Evolutionary conservation across 352 stramenopile species (phyloP).

Genomic region (Phytophthora sp.): DNA sequence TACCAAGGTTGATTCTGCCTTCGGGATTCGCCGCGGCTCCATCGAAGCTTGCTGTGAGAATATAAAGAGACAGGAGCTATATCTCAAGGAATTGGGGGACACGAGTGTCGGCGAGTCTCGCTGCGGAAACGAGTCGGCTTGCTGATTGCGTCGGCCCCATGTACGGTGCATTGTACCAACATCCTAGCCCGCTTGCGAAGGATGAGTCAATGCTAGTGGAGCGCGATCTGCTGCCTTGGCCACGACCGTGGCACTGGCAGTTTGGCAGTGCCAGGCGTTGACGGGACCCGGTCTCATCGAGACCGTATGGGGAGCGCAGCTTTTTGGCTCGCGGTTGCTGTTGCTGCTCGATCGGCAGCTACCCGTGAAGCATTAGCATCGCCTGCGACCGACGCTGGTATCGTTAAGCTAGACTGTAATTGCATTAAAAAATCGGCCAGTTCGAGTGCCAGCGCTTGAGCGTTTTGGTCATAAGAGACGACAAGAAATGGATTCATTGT

Average conservation of each 20-base stretch:
- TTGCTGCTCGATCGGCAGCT: too few relatives aligned
- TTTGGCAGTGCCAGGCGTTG: constrained; percentile 15
- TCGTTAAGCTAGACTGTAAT: too few relatives aligned
- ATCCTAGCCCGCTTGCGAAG: constrained; percentile 5
- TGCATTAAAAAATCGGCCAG: neutral
- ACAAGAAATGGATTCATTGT: neutral
- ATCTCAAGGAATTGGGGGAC: neutral
- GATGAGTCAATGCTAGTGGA: constrained; percentile 29
- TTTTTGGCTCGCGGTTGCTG: neutral
- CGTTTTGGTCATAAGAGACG: neutral
- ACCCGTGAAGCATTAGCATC: too few relatives aligned
- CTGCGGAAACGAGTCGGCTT: constrained; percentile 31
- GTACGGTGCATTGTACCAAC: too few relatives aligned
- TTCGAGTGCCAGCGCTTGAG: neutral
- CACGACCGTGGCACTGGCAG: too few relatives aligned
- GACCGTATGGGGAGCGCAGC: too few relatives aligned
- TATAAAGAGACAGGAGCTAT: neutral
- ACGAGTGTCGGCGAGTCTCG: too few relatives aligned
- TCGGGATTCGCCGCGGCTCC: too few relatives aligned
- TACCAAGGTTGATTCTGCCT: constrained; percentile 3
- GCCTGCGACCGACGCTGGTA: neutral
- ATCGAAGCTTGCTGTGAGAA: neutral
- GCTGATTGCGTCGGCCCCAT: constrained; percentile 20
- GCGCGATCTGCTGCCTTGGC: constrained; percentile 13
- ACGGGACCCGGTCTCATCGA: neutral